Conservation (phyloP, 1,284 basidiomycete genomes). For the Trichosporon sp. region DNA sequence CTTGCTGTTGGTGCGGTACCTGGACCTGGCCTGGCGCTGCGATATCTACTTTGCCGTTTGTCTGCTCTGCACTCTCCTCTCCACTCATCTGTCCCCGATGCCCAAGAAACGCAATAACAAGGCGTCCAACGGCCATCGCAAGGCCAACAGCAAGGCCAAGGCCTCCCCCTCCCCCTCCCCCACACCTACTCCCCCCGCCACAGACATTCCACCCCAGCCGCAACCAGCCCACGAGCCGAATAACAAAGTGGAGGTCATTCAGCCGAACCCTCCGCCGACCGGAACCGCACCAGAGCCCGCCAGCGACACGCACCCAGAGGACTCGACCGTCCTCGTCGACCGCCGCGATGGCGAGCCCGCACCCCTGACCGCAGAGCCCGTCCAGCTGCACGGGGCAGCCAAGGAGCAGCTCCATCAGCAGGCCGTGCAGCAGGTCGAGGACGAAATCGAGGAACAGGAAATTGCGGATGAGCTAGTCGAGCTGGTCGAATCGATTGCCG, state of each 20-base stretch:
- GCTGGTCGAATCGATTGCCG: not conserved
- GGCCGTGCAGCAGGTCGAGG: not conserved
- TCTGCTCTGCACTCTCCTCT: not conserved
- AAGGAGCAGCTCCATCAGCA: not conserved
- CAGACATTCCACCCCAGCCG: not conserved
- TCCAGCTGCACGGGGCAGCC: not conserved
- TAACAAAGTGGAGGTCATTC: not conserved
- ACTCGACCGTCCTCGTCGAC: not conserved
- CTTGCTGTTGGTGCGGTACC: not conserved
- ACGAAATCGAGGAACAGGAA: not conserved
- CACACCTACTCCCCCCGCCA: not conserved
- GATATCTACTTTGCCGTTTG: not conserved
- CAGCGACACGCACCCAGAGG: not conserved
- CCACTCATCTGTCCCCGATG: not conserved
- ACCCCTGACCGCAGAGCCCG: not conserved
- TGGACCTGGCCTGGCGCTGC: not conserved
- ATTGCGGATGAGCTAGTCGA: conserved; percentile 3
- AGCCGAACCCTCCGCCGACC: not conserved
- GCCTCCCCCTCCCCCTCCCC: not conserved
- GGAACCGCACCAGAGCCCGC: not conserved
- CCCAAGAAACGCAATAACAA: not conserved
- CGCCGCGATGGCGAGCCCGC: not conserved
- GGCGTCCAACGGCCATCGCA: not conserved
- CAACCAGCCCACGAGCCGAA: not conserved
- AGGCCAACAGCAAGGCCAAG: not conserved